These are phyloP conservation scores for Cryphonectria naterciae DNA, from an alignment of 2,329 filamentous ascomycete genomes.

Conservation along the genomic window DNA sequence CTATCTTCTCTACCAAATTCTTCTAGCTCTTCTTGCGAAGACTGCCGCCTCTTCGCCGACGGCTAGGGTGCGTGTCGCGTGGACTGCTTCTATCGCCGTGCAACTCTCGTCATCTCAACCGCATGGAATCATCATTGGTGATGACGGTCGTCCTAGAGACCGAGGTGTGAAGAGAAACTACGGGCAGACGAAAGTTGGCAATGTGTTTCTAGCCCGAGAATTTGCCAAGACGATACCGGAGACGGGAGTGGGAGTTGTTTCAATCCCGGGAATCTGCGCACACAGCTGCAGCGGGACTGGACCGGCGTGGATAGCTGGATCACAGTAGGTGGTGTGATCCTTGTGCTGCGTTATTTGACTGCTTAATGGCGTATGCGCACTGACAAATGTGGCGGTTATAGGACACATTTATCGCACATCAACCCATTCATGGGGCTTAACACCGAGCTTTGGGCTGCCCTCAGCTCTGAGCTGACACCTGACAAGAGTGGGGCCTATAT, in stretches of 20 bases:
- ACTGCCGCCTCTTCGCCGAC: constrained; percentile 5
- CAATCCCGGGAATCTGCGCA: constrained; percentile 34
- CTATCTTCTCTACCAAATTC: constrained; percentile 13
- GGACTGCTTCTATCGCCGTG: constrained; percentile 19
- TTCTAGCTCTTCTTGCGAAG: constrained; percentile 13
- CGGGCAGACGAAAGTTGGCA: constrained; percentile 32
- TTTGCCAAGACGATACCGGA: constrained; percentile 29
- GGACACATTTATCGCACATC: constrained; percentile 1
- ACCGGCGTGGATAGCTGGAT: constrained; percentile 2
- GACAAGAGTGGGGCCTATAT: constrained; percentile 37
- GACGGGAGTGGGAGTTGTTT: constrained; percentile 33
- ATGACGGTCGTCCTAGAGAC: constrained; percentile 28
- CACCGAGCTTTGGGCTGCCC: constrained; percentile 51
- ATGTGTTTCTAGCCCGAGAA: constrained; percentile 31
- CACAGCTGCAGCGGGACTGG: constrained; percentile 25
- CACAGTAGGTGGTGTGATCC: neutral
- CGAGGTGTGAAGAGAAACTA: constrained; percentile 30
- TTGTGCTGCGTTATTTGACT: neutral
- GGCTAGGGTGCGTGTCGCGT: constrained; percentile 10
- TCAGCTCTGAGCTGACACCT: constrained; percentile 47
- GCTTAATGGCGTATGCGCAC: neutral
- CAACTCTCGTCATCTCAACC: constrained; percentile 25
- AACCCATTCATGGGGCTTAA: constrained; percentile 48
- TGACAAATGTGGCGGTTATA: neutral
- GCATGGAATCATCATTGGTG: constrained; percentile 28